Base-by-base conservation (phyloP, 2,329 filamentous ascomycete species). In the Pseudopyricularia cyperi region DNA sequence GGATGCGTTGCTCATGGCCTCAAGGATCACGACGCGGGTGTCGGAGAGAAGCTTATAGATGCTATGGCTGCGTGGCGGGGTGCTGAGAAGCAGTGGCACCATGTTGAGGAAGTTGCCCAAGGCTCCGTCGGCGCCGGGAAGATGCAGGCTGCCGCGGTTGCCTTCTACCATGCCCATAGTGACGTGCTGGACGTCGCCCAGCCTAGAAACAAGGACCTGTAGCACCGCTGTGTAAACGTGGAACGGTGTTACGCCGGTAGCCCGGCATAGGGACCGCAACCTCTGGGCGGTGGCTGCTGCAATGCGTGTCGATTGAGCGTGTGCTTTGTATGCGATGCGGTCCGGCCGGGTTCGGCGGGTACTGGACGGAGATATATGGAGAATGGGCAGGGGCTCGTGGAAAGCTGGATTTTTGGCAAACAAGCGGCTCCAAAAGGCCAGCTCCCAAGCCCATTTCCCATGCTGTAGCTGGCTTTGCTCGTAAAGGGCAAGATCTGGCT, bases 51-150 rank as follows among this genome's bases (percentile, higher is more conserved):
- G 5, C 8, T 6, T 26, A 19, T 50, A 11, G 34, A 37, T n/a
- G 48, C 9, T 39, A 3, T 26, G 3, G 5, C 17, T n/a, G 12
- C 14, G 4, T 2, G 33, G 7, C 26, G 46, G 48, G 5, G 34
- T 28, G 19, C 4, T 1, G 28, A 48, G 46, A 11, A 34, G 32
- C 32, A 50, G 48, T 3, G 34, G 37, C 50, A 55, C 2, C 28
- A 44, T 44, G 54, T 55, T 64, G 15, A 87, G 87, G 58, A 91
- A 93, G 1, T 87, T 62, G 0, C 75, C 72, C 0, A 78, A 83
- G 0, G 77, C 72, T 12, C 82, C 52, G 1, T 77, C 67, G 35
- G 88, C 75, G 39, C 87, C 87, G 14, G 74, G 58, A 6, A 90
- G 68, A 0, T 82, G 87, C 59, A 73, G 69, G 61, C 34, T 35